Evolutionary conservation across 192 early-diverging fungal species (phyloP).

Genomic region (Linnemannia zychae): DNA sequence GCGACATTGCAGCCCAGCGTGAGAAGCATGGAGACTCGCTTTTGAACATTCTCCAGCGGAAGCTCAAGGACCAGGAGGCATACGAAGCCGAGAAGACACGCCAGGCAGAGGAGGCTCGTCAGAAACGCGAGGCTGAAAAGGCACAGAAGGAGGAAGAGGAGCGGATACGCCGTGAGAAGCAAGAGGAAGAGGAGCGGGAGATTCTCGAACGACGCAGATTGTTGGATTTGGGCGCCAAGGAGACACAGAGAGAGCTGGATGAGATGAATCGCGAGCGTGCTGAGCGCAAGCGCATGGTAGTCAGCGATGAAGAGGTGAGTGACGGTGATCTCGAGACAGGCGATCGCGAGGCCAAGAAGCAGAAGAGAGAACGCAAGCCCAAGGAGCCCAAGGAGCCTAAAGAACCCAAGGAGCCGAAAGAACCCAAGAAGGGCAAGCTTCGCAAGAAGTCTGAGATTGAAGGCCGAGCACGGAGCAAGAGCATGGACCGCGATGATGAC

Average conservation of each 20-base stretch:
- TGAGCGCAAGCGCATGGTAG: slow-evolving; percentile 52
- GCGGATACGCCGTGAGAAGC: slow-evolving; percentile 23
- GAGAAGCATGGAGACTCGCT: slow-evolving; percentile 73
- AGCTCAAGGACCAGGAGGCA: slow-evolving; percentile 69
- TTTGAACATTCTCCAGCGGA: slow-evolving; percentile 64
- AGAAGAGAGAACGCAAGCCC: slow-evolving; percentile 53
- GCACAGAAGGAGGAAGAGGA: slow-evolving; percentile 54
- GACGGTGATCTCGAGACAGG: slow-evolving; percentile 33
- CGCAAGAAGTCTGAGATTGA: slow-evolving; percentile 51
- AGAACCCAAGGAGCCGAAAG: slow-evolving; percentile 51
- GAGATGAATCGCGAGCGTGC: slow-evolving; percentile 55
- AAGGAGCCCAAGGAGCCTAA: slow-evolving; percentile 43
- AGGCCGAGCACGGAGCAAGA: slow-evolving; percentile 50
- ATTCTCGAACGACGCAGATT: slow-evolving; percentile 61
- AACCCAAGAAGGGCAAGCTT: slow-evolving; percentile 48
- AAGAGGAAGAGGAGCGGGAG: slow-evolving; percentile 61
- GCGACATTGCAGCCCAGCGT: slow-evolving; percentile 73
- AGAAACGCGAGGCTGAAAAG: slow-evolving; percentile 68
- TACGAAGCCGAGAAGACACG: slow-evolving; percentile 70
- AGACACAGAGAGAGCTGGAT: slow-evolving; percentile 49
- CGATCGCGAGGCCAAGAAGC: slow-evolving; percentile 44
- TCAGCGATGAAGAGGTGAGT: slow-evolving; percentile 49
- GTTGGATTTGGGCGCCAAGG: slow-evolving; percentile 41
- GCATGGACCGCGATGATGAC: slow-evolving; percentile 38
- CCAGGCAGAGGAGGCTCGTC: slow-evolving; percentile 64